phyloP scores from a whole-genome alignment of 139 green algal genomes.

The Pleodorina starrii region DNA sequence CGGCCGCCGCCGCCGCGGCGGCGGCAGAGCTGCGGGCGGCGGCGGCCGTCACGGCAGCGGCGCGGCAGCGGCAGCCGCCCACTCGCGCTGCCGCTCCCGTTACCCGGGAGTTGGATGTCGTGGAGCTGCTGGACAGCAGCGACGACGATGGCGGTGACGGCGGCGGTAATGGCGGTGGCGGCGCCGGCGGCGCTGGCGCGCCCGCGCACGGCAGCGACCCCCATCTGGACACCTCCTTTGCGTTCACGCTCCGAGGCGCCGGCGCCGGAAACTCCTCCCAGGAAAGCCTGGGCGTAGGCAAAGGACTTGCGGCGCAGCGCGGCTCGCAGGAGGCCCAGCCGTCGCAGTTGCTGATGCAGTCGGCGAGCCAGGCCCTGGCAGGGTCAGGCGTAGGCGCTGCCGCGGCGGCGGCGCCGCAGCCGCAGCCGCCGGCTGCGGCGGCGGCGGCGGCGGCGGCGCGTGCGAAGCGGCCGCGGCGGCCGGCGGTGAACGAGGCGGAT shows the following conservation, averaged over 20 bases:
- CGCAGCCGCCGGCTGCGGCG: not conserved
- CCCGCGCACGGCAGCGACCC: not conserved
- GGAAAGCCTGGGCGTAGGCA: no score
- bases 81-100: not conserved
- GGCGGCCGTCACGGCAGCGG: not conserved
- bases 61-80: not conserved
- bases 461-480: not conserved
- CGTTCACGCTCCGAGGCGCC: no score
- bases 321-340: no score
- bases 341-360: no score
- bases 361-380: no score
- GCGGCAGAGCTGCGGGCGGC: not conserved
- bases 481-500: not conserved
- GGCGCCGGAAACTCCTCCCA: not conserved
- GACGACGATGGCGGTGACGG: not conserved
- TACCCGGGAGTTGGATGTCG: not conserved
- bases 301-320: no score
- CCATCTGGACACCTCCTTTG: no score
- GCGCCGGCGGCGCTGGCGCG: not conserved
- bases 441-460: not conserved
- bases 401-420: not conserved
- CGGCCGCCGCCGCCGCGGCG: not conserved
- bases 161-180: not conserved
- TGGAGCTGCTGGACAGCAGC: slow-evolving; percentile 27
- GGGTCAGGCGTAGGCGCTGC: no score